Conservation (phyloP, 768 basidiomycete genomes). For the Phylloporus sp. region DNA sequence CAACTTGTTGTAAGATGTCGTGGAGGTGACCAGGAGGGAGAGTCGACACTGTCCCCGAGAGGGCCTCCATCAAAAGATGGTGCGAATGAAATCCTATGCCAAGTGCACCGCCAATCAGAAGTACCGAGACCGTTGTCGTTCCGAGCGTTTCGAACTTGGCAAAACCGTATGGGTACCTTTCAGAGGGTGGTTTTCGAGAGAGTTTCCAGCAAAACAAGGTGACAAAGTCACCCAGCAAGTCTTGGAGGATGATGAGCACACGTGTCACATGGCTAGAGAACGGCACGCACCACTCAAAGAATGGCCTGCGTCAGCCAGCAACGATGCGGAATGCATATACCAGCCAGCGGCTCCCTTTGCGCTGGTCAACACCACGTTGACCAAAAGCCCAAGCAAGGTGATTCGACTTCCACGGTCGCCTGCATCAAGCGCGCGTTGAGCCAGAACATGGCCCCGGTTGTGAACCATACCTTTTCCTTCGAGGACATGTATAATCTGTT, state of each 20-base stretch:
- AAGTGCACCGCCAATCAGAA: conserved; percentile 78
- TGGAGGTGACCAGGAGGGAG: conserved; percentile 62
- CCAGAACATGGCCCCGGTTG: neutral
- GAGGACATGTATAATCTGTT: conserved; percentile 63
- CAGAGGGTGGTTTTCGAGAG: conserved; percentile 75
- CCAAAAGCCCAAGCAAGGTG: conserved; percentile 77
- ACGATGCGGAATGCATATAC: conserved; percentile 83
- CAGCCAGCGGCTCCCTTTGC: conserved; percentile 87
- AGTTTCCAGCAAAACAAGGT: conserved; percentile 86
- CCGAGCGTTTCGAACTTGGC: conserved; percentile 95
- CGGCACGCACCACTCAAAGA: conserved; percentile 70
- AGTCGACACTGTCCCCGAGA: conserved; percentile 59
- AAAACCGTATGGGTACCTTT: conserved; percentile 79
- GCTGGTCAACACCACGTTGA: conserved; percentile 77
- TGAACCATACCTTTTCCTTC: conserved; percentile 53
- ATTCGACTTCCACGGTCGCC: conserved; percentile 80
- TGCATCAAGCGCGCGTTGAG: conserved; percentile 24
- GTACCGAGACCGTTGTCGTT: conserved; percentile 82
- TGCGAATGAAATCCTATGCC: conserved; percentile 91
- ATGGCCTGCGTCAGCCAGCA: conserved; percentile 93
- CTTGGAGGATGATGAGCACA: conserved; percentile 33
- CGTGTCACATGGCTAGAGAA: neutral
- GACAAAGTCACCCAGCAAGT: conserved; percentile 86
- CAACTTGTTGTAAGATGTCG: conserved; percentile 54
- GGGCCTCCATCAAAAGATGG: conserved; percentile 69